Base-by-base conservation (phyloP, 2,329 filamentous ascomycete species). In the Biscogniauxia marginata region DNA sequence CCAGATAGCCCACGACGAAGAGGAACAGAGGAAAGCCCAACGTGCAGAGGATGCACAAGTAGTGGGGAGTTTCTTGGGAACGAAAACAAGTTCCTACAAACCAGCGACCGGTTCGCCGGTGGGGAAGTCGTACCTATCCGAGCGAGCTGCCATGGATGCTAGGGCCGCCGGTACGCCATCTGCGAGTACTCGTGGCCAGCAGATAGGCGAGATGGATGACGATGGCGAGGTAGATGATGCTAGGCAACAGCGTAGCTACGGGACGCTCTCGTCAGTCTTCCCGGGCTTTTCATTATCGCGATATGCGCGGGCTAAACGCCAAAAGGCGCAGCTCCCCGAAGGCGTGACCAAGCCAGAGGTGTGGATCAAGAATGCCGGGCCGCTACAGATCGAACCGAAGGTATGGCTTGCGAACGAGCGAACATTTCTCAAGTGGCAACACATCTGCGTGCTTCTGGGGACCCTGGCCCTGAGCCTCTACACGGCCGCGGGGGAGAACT, bases 321-420 rank as follows among this genome's bases (percentile, higher is more conserved):
- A 77, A 23, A 74, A 75, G 50, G 76, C 78, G 11, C 75, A 80
- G 52, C 79, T 98, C 3, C 95, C 95, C 0, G 89, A 92, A 22
- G 95, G 95, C 25, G 91, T 99, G n/a, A 84, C 84, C 20, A 87
- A 96, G 69, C 95, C 95, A 1, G 85, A 83, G 7, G 82, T 86
- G 63, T 96, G 93, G 87, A 90, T 99, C 79, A 99, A 99, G 78
- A 96, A 99, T 74, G 84, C 89, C 30, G 93, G 95, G 3, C 90
- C 92, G 34, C 83, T 98, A 62, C 89, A 92, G 70, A 91, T 99
- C 55, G 95, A 99, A 77, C 92, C 91, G 59, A 99, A 99, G 75
- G 93, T 99, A 24, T 99, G 95, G 93, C 87, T 99, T 55, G 95
- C 95, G 53, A 99, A 99, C 74, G 93, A 99, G 76, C 88, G 95